Evolutionary conservation across 495 filamentous ascomycete species (phyloP), one percentile per base, ranked within the genome.

Genomic region (Penicillium dipodomyicola): DNA sequence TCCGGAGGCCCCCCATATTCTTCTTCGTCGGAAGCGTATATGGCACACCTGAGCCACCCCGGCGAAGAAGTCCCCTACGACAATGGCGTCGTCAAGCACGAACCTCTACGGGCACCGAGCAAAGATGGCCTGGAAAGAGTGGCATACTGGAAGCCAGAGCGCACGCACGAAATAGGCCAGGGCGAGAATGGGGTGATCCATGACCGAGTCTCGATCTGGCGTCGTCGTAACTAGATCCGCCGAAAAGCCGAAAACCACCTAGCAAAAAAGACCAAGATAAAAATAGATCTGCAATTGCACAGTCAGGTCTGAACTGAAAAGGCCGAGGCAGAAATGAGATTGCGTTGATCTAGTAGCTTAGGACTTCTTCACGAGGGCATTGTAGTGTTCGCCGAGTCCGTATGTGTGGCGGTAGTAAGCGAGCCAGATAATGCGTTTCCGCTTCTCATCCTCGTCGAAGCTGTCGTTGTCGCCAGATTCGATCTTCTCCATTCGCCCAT

Each of bases 341-440:
- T 32, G 30, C 46, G 25, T 46, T 22, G 49, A 14, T 22, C 41
- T 23, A 33, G 22, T 50, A 41, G 9, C 32, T 61, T 60, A 68
- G 5, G 57, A 45, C 29, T 63, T 53, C 56, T 70, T 72, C 35
- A 64, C 58, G 30, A 98, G 74, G 22, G 92, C 96, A 67, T 97
- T 98, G 74, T 97, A 98, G 75, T 98, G 94, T 78, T 97, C 93
- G 12, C 94, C 94, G 17, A 97, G 75, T 2, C 92, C 92, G 75
- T 91, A 97, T 50, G 86, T 85, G 75, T 97, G 92, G 58, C 88
- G 78, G 73, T 97, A 97, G 72, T 97, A 98, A 22, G 91, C 92
- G 71, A 98, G 72, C 94, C 94, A 98, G 30, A 97, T 78, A 19
- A 75, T 65, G 41, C 72, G 65, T 43, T 62, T 71, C n/a, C 46